Evolutionary conservation across 352 stramenopile genomes (phyloP), one percentile per base, ranked within the genome.

Genomic region (Globisporangium abappressorium): DNA sequence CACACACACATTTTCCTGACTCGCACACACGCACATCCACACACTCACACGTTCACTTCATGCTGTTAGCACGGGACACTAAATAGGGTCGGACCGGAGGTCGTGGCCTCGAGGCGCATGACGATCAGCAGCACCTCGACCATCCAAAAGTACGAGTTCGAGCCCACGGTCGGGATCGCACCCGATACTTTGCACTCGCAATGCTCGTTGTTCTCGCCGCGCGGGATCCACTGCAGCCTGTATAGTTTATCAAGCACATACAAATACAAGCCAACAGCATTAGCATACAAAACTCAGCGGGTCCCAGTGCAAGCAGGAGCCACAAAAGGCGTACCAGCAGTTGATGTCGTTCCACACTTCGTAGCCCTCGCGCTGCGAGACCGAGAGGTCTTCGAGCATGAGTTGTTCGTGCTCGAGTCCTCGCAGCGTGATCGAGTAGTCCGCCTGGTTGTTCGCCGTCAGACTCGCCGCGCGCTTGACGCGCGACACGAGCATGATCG

Each of bases 321-420:
- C 8, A 0, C n/a, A 18, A 20, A 62, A 53, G 24, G 57, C 62
- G 24, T 57, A 70, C 66, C 66, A 71, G 49, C 33, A 67, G 33
- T 64, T 68, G 59, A 67, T 57, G 53, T 67, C 66, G 53, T 71
- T 71, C 66, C 66, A 71, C 26, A 71, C 66, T n/a, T 68, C 65
- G 33, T 70, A 59, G 28, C 64, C 64, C 3, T 69, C 64, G 9
- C 41, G 33, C 14, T 28, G 6, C 22, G 65, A 65, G 46, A 65
- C 47, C 14, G 57, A 64, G 24, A 70, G 65, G 28, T 70, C 66
- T 41, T 71, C 66, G 28, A 71, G 53, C 60, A 57, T 41, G 33
- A 71, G 55, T 46, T 59, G 59, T 7, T 67, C 61, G 55, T 67
- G 66, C 33, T 67, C 59, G 30, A 71, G 24, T 0, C 66, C 59